Evolutionary conservation across 176 grass and related monocot species (phyloP), one percentile per base, ranked within the genome.

Genomic region (Bromus sterilis): DNA sequence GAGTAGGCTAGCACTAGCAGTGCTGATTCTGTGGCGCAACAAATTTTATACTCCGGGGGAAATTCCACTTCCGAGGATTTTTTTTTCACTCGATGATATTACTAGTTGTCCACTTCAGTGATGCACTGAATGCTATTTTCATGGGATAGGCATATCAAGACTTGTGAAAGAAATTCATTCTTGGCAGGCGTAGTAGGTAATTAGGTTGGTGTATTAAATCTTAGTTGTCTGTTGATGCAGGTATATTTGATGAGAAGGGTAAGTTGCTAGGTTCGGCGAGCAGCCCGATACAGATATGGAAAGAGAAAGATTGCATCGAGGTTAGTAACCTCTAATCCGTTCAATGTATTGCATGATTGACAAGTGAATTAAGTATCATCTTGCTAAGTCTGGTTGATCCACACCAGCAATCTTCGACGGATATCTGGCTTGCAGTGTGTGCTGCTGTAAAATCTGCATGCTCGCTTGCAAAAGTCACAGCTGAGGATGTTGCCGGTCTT

Each of bases 231-330:
- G 51, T 33, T 56, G 18, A 31, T 82, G 34, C 85, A 98, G 95
- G 95, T 15, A 63, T 95, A 15, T 98, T 98, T 58, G 79, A 95
- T 86, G 86, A 84, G 33, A 87, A 91, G 14, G 95, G 95, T 66
- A 95, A 83, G 41, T 58, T 98, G 63, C 79, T 98, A 67, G 92
- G 92, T 28, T 89, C 86, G 0, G 86, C 90, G 10, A 98, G 90
- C 76, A 98, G 92, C 64, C 82, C 92, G n/a, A 98, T 98, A 88
- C 95, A 93, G 87, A 98, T 98, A 83, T 98, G 95, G 95, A 98
- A 98, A 86, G 95, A 98, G 76, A 84, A 71, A 74, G 86, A 89
- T 39, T 98, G 92, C 76, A 93, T 98, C 33, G 95, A 98, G 92
- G 95, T 98, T 83, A 44, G 69, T 9, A 78, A 48, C 23, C 36